Percentiles rank a stretch among this genome's conserved stretches.
phyloP scores from a whole-genome alignment of 805 yeast species.

The Kodamaea restingae region DNA sequence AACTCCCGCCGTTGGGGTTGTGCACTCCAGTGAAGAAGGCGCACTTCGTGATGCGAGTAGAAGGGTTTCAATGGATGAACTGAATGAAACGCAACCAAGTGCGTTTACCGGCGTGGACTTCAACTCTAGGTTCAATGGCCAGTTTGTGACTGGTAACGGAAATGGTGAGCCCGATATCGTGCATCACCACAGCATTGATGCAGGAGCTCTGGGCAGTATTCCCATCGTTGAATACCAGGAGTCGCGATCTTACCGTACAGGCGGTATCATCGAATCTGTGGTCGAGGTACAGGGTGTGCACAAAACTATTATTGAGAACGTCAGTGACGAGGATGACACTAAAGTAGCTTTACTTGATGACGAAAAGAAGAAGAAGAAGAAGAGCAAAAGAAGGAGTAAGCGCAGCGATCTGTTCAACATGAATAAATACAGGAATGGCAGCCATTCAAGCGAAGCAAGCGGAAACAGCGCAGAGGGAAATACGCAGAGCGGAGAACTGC shows the following conservation, averaged over 20 bases:
- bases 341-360: constrained; percentile 8
- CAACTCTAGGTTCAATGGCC: neutral
- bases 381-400: constrained; percentile 7
- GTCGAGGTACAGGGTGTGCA: constrained; percentile 80
- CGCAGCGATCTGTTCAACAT: constrained; percentile 13
- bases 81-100: neutral
- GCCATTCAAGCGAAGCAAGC: constrained; percentile 3
- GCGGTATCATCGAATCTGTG: constrained; percentile 75
- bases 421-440: constrained; percentile 8
- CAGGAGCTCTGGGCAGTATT: neutral
- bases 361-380: constrained; percentile 9
- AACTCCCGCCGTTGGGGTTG: constrained; percentile 27
- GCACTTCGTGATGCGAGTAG: constrained; percentile 29
- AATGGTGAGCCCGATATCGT: neutral
- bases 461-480: neutral
- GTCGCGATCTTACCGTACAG: constrained; percentile 42
- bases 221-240: constrained; percentile 27
- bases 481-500: neutral
- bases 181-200: constrained; percentile 3
- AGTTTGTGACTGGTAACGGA: neutral
- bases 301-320: constrained; percentile 78
- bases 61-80: constrained; percentile 6
- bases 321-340: constrained; percentile 43
- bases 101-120: too few relatives aligned
- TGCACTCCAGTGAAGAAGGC: constrained; percentile 44